A percentile compares a stretch with the other conserved stretches of the same genome.
phyloP scores from a whole-genome alignment of 148 eudicot species.

The Vaccinium darrowii region DNA sequence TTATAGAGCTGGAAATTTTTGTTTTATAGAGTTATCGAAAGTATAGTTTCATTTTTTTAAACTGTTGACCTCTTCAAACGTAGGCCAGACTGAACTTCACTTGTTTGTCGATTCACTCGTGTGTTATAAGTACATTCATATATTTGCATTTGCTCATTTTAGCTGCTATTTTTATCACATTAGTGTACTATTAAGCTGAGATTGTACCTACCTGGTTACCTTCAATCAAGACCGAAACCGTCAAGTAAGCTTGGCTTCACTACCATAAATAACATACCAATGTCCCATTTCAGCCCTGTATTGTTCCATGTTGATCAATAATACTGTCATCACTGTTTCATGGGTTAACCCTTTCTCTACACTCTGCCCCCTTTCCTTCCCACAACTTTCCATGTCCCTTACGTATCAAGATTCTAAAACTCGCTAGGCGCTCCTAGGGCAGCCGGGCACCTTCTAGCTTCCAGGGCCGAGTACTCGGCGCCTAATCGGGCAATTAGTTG shows the following conservation, averaged over 20 bases:
- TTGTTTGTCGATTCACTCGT: background rate
- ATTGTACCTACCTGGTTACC: background rate
- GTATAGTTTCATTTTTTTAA: background rate
- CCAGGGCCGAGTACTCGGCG: no score
- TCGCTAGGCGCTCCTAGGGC: no score
- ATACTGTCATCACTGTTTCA: background rate
- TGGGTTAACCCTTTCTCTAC: background rate
- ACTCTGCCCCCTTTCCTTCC: background rate
- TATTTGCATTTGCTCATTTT: conserved; percentile 10
- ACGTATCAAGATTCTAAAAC: no score
- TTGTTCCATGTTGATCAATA: background rate
- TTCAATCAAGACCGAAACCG: background rate
- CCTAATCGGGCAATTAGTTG: no score
- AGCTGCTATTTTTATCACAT: background rate
- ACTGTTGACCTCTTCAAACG: background rate
- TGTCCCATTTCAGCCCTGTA: background rate
- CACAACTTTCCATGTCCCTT: background rate
- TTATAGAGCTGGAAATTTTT: background rate
- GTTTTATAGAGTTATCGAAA: background rate
- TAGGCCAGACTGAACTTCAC: background rate
- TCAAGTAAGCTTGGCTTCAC: background rate
- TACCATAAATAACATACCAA: background rate
- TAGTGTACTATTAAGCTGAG: background rate
- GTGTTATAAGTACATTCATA: background rate
- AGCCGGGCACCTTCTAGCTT: no score